Base-by-base conservation (phyloP, 805 yeast species). In the Brettanomyces custersianus region DNA sequence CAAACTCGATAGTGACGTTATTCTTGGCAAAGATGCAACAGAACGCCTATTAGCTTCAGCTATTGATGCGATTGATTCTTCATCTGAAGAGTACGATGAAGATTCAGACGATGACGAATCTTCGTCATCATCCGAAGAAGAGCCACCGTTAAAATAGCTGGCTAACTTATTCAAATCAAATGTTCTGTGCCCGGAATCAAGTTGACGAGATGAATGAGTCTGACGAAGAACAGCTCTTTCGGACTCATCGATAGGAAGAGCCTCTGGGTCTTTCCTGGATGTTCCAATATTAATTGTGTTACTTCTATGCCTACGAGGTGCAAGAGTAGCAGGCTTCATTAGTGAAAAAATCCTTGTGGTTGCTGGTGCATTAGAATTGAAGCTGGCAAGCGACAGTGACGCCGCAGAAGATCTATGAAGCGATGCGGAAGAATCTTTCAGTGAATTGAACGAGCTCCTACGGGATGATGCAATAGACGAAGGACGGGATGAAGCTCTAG, bases 81-180 rank as follows among this genome's bases (percentile, higher is more conserved):
- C n/a, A n/a, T n/a, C n/a, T n/a, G n/a, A n/a, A n/a, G n/a, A n/a
- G n/a, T n/a, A n/a, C n/a, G n/a, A n/a, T n/a, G n/a, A n/a, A 16
- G 42, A 30, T 7, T 48, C 57, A 4, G 33, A 20, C 5, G 33
- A 43, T 17, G 29, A 28, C 2, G 55, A 45, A 24, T 47, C 57
- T n/a, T n/a, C n/a, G n/a, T n/a, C n/a, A n/a, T n/a, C n/a, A n/a
- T n/a, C n/a, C n/a, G n/a, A n/a, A n/a, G n/a, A n/a, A 10, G 58
- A 48, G 7, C 22, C 44, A 2, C 45, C 42, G 5, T 47, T 50
- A 42, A 57, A 52, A 35, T 52, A 57, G 28, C 59, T 52, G 20
- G 51, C 52, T 20, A 57, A 42, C 34, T 57, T 57, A 12, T 42
- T 40, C 33, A 57, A 30, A 36, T 57, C 58, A 12, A 56, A 46